Conservation (phyloP, 805 yeast genomes). For the Millerago galiae region DNA sequence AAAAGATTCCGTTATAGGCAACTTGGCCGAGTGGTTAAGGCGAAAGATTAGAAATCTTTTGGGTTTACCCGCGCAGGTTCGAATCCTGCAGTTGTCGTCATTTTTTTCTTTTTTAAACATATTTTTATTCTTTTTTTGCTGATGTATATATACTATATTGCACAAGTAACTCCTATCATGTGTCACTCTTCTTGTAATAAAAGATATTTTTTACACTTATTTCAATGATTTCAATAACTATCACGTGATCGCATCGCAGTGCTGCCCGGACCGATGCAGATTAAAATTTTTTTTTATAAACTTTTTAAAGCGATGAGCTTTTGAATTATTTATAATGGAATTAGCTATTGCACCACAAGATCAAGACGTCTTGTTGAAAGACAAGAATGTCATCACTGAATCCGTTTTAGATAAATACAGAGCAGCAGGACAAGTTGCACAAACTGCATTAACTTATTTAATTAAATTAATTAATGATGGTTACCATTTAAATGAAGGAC, state of each 20-base stretch:
- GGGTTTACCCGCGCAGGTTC: constrained; percentile 62
- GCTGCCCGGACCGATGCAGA: constrained; percentile 3
- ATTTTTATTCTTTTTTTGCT: not conserved
- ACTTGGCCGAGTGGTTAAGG: constrained; percentile 64
- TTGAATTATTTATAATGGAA: constrained; percentile 40
- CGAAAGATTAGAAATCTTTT: constrained; percentile 57
- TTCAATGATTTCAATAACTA: too few relatives aligned
- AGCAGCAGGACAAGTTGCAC: constrained; percentile 83
- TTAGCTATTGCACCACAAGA: constrained; percentile 71
- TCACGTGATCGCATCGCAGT: not conserved
- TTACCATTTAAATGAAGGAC: constrained; percentile 50
- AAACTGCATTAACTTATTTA: constrained; percentile 69
- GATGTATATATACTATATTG: too few relatives aligned
- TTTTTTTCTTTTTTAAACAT: constrained; percentile 23
- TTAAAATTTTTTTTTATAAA: constrained; percentile 3
- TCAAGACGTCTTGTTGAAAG: constrained; percentile 62
- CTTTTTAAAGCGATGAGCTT: constrained; percentile 11
- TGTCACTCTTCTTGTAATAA: too few relatives aligned
- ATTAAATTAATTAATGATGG: constrained; percentile 62
- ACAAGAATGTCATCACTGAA: constrained; percentile 61
- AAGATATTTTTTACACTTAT: too few relatives aligned
- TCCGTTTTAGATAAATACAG: constrained; percentile 74
- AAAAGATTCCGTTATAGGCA: constrained; percentile 22
- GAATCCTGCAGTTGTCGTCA: constrained; percentile 68
- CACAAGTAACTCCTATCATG: too few relatives aligned